These are phyloP conservation scores for Postia placenta DNA, from an alignment of 768 basidiomycete genomes.

Conservation along the genomic window DNA sequence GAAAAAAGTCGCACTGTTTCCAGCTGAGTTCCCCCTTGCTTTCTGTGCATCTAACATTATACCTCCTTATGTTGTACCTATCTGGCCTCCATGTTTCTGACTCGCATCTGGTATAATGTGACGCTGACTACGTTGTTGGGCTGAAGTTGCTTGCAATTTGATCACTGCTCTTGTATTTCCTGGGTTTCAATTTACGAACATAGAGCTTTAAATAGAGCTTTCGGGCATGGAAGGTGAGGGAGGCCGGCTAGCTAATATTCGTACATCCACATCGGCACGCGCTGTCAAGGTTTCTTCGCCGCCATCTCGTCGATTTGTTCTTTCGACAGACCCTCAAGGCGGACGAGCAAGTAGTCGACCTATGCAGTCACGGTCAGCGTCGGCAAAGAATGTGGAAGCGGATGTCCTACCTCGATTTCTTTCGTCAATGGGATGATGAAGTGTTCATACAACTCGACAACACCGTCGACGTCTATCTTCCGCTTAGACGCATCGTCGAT, in stretches of 20 bases:
- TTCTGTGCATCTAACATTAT: conserved; percentile 4
- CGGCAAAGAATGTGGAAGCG: background rate
- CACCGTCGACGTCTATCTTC: conserved; percentile 90
- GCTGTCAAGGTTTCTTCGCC: conserved; percentile 6
- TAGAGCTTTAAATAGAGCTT: too few relatives aligned
- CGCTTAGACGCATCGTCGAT: conserved; percentile 32
- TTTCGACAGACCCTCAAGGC: conserved; percentile 80
- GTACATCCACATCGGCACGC: background rate
- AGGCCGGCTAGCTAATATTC: too few relatives aligned
- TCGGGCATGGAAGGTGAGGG: too few relatives aligned
- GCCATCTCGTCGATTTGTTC: conserved; percentile 67
- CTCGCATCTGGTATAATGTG: too few relatives aligned
- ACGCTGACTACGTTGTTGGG: too few relatives aligned
- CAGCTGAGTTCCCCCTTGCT: conserved; percentile 1
- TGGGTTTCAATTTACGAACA: too few relatives aligned
- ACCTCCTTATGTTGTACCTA: background rate
- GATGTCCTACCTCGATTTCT: conserved; percentile 94
- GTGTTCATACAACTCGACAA: conserved; percentile 89
- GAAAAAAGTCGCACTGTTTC: background rate
- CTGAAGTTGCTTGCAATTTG: too few relatives aligned
- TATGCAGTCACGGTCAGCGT: conserved; percentile 25
- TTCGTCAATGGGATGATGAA: conserved; percentile 97
- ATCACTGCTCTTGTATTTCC: too few relatives aligned
- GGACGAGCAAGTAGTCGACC: conserved; percentile 93
- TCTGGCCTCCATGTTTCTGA: too few relatives aligned